Evolutionary conservation across 1,139 yeast genomes (phyloP).

Genomic region (Pneumocystis murina): DNA sequence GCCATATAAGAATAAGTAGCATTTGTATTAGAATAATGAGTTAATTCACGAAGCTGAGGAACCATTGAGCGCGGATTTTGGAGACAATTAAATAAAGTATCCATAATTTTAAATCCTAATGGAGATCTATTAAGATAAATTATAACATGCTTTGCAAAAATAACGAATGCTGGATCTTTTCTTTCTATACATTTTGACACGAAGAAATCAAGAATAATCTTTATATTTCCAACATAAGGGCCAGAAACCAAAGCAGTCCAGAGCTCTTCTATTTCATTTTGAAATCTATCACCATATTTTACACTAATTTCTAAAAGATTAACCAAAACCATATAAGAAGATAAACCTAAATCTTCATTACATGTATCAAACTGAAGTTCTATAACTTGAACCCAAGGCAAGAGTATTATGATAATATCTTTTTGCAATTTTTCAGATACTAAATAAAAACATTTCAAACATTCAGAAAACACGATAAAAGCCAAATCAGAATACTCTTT

Average conservation of each 20-base stretch:
- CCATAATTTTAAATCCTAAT: slow-evolving; percentile 43
- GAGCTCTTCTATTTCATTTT: slow-evolving; percentile 78
- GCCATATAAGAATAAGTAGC: slow-evolving; percentile 58
- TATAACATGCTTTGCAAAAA: slow-evolving; percentile 63
- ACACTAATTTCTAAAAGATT: slow-evolving; percentile 78
- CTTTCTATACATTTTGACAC: slow-evolving; percentile 54
- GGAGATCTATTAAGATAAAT: slow-evolving; percentile 56
- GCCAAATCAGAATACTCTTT: slow-evolving; percentile 43
- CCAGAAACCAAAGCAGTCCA: slow-evolving; percentile 87
- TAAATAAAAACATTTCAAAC: slow-evolving; percentile 52
- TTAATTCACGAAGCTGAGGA: slow-evolving; percentile 39
- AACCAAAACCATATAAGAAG: slow-evolving; percentile 51
- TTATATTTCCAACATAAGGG: slow-evolving; percentile 49
- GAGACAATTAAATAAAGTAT: slow-evolving; percentile 49
- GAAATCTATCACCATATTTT: slow-evolving; percentile 53
- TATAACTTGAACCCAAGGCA: slow-evolving; percentile 83
- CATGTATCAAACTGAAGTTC: slow-evolving; percentile 40
- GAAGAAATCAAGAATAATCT: slow-evolving; percentile 56
- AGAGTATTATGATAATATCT: slow-evolving; percentile 61
- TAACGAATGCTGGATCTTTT: slow-evolving; percentile 61
- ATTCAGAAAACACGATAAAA: slow-evolving; percentile 50
- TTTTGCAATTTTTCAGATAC: slow-evolving; percentile 49
- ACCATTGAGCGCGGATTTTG: slow-evolving; percentile 71
- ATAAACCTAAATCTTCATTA: slow-evolving; percentile 33
- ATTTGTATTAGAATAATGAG: slow-evolving; percentile 22